Evolutionary conservation across 805 yeast species (phyloP).

Genomic region (Wickerhamiella galacta): DNA sequence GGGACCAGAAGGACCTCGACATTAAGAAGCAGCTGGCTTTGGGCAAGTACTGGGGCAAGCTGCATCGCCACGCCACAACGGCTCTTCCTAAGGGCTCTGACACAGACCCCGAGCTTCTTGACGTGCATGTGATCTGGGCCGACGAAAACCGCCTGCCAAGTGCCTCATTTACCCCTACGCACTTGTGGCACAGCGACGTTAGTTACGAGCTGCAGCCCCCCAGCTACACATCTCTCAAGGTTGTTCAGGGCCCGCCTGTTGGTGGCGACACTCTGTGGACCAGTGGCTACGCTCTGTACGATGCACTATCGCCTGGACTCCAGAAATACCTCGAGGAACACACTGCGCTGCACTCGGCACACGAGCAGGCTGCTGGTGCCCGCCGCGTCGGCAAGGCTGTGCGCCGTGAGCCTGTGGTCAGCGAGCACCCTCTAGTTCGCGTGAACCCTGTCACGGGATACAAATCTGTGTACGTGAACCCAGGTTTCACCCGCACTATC

Average conservation of each 20-base stretch:
- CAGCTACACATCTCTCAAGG: conserved; percentile 48
- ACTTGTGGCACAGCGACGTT: conserved; percentile 57
- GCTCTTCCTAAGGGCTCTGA: conserved; percentile 26
- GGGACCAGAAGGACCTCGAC: conserved; percentile 27
- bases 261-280: conserved; percentile 45
- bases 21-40: conserved; percentile 29
- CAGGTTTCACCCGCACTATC: conserved; percentile 45
- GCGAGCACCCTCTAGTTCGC: conserved; percentile 44
- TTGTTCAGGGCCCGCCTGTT: conserved; percentile 39
- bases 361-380: conserved; percentile 18
- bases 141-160: conserved; percentile 12
- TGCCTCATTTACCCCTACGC: conserved; percentile 16
- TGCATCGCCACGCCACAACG: conserved; percentile 31
- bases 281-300: conserved; percentile 38
- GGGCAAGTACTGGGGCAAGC: conserved; percentile 31
- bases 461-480: conserved; percentile 40
- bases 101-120: conserved; percentile 31
- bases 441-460: conserved; percentile 51
- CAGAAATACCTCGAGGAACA: conserved; percentile 34
- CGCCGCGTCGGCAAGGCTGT: conserved; percentile 34
- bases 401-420: conserved; percentile 29
- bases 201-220: conserved; percentile 65
- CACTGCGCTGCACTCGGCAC: conserved; percentile 51
- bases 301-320: conserved; percentile 33
- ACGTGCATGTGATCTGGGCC: conserved; percentile 17